phyloP scores from a whole-genome alignment of 176 grass and related monocot species.

The Miscanthus lutarioriparius region DNA sequence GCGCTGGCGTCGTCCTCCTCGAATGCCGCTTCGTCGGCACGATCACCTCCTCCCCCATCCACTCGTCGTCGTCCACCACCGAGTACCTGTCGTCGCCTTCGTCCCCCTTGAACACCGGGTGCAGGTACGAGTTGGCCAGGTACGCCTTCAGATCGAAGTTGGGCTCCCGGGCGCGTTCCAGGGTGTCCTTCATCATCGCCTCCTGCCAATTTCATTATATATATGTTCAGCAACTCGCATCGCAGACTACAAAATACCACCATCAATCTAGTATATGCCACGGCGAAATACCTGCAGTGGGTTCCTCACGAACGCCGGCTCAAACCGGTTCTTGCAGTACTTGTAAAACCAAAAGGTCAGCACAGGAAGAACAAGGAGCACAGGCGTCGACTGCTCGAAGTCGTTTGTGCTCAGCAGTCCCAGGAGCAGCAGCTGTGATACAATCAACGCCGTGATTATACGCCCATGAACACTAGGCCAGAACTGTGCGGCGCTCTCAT shows the following conservation, averaged over 20 bases:
- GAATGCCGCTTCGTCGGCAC: constrained; percentile 93
- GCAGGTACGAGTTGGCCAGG: constrained; percentile 62
- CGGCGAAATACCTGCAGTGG: constrained; percentile 67
- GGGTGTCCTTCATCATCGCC: constrained; percentile 94
- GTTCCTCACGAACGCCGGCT: constrained; percentile 75
- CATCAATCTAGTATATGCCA: background rate
- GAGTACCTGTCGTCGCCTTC: constrained; percentile 35
- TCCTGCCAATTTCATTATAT: constrained; percentile 47
- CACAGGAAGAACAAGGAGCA: constrained; percentile 78
- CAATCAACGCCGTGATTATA: constrained; percentile 65
- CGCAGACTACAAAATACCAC: background rate
- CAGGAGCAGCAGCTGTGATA: constrained; percentile 86
- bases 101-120: constrained; percentile 78
- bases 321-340: constrained; percentile 78
- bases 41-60: constrained; percentile 54
- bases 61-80: constrained; percentile 18
- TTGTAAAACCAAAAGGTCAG: constrained; percentile 81
- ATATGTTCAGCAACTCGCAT: background rate
- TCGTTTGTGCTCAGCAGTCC: constrained; percentile 74
- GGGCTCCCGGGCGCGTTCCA: constrained; percentile 88
- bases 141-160: constrained; percentile 76
- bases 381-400: constrained; percentile 53
- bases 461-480: constrained; percentile 91
- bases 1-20: constrained; percentile 61
- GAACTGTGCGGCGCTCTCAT: constrained; percentile 82